These are phyloP conservation scores for Russula vinacea DNA, from an alignment of 768 basidiomycete genomes.

Conservation along the genomic window DNA sequence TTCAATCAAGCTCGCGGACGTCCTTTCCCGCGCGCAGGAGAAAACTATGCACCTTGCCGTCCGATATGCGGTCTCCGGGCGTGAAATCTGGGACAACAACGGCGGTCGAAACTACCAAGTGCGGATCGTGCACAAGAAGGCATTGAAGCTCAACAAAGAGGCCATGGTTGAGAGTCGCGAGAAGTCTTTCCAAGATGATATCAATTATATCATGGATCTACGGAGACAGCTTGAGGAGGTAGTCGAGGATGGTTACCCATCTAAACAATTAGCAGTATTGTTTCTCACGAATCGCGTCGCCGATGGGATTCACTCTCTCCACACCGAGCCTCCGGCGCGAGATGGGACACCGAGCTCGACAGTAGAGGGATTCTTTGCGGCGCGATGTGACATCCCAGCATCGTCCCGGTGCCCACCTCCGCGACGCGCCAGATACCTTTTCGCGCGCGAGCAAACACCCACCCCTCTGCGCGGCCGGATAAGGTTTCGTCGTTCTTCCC, in stretches of 20 bases:
- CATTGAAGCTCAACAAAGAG: slow-evolving; percentile 37
- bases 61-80: slow-evolving; percentile 61
- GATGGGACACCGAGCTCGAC: slow-evolving; percentile 31
- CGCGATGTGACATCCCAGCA: slow-evolving; percentile 56
- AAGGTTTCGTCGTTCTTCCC: background rate
- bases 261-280: slow-evolving; percentile 38
- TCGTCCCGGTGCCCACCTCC: slow-evolving; percentile 45
- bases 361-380: slow-evolving; percentile 44
- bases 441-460: slow-evolving; percentile 46
- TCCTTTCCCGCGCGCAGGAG: slow-evolving; percentile 63
- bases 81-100: slow-evolving; percentile 95
- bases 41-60: slow-evolving; percentile 81
- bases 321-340: slow-evolving; percentile 20
- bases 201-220: slow-evolving; percentile 52
- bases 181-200: slow-evolving; percentile 33
- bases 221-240: slow-evolving; percentile 66
- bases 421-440: slow-evolving; percentile 22
- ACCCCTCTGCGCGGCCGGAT: slow-evolving; percentile 42
- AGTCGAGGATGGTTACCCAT: slow-evolving; percentile 35
- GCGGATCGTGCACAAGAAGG: slow-evolving; percentile 50
- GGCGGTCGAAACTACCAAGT: slow-evolving; percentile 71
- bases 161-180: background rate
- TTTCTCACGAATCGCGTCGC: slow-evolving; percentile 28
- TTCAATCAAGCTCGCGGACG: slow-evolving; percentile 70
- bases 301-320: slow-evolving; percentile 24